phyloP scores from a whole-genome alignment of 1,139 yeast genomes.

The Geotrichum restrictum region DNA sequence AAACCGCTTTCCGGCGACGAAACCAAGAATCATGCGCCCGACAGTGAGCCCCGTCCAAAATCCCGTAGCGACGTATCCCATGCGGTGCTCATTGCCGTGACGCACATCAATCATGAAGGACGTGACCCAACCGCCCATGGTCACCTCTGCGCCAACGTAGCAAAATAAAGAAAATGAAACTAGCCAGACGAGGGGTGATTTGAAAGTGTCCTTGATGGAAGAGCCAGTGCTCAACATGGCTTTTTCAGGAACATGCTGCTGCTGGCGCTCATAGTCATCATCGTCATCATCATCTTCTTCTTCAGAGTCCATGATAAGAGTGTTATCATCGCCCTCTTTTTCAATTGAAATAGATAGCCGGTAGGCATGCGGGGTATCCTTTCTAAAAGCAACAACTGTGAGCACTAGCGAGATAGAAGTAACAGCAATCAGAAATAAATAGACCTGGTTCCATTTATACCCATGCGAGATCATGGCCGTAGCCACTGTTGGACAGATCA shows the following conservation, averaged over 20 bases:
- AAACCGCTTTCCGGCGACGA: slow-evolving; percentile 31
- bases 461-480: slow-evolving; percentile 51
- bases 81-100: slow-evolving; percentile 44
- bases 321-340: neutral
- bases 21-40: slow-evolving; percentile 51
- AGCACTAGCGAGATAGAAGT: slow-evolving; percentile 33
- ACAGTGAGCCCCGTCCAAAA: slow-evolving; percentile 68
- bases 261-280: neutral
- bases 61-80: slow-evolving; percentile 67
- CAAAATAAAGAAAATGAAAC: slow-evolving; percentile 53
- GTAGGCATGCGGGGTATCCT: slow-evolving; percentile 26
- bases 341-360: slow-evolving; percentile 1
- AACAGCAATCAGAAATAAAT: slow-evolving; percentile 47
- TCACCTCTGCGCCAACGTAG: slow-evolving; percentile 67
- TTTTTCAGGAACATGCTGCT: neutral
- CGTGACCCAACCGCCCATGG: slow-evolving; percentile 69
- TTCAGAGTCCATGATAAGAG: no score
- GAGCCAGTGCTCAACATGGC: slow-evolving; percentile 2
- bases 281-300: neutral
- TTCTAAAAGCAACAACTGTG: slow-evolving; percentile 25
- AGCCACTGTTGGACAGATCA: slow-evolving; percentile 55
- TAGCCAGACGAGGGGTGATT: slow-evolving; percentile 46
- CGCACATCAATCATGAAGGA: slow-evolving; percentile 58
- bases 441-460: slow-evolving; percentile 52
- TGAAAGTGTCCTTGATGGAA: slow-evolving; percentile 1